phyloP scores from a whole-genome alignment of 1,284 basidiomycete species.

The Acaromyces ingoldii region DNA sequence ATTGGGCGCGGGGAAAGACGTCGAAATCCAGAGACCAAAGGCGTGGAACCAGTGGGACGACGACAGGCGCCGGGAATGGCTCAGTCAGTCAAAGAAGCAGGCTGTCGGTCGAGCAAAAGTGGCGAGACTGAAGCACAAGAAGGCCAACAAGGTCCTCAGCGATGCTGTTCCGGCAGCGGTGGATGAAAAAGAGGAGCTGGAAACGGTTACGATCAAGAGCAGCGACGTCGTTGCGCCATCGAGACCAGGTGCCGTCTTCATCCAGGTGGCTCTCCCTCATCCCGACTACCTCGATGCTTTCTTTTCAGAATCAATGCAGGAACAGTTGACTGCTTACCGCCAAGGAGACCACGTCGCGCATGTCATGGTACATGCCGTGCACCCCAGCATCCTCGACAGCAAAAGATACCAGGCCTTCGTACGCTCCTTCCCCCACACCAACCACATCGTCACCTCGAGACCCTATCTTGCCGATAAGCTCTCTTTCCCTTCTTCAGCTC shows the following conservation, averaged over 20 bases:
- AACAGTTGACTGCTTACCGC: neutral
- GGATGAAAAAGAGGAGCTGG: too few species aligned
- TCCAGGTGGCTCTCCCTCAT: constrained; percentile 61
- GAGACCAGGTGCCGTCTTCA: constrained; percentile 60
- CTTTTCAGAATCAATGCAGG: constrained; percentile 28
- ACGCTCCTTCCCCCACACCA: constrained; percentile 60
- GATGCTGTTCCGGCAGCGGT: constrained; percentile 1
- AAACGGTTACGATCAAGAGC: constrained; percentile 19
- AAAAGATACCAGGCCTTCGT: constrained; percentile 69
- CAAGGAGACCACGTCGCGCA: constrained; percentile 4
- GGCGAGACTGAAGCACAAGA: constrained; percentile 51
- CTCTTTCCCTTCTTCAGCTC: constrained; percentile 70
- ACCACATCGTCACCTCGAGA: constrained; percentile 58
- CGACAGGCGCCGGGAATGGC: constrained; percentile 25
- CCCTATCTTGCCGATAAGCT: constrained; percentile 63
- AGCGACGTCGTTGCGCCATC: constrained; percentile 58
- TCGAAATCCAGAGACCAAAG: constrained; percentile 52
- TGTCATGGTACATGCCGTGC: constrained; percentile 38
- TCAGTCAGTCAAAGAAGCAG: constrained; percentile 54
- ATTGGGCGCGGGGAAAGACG: constrained; percentile 53
- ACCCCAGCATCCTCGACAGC: constrained; percentile 58
- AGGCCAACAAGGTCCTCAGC: constrained; percentile 45
- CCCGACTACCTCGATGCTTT: constrained; percentile 62
- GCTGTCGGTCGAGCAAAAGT: constrained; percentile 50
- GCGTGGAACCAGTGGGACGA: constrained; percentile 22